phyloP scores from a whole-genome alignment of 441 rosid species.

The Pelargonium fulgidum region DNA sequence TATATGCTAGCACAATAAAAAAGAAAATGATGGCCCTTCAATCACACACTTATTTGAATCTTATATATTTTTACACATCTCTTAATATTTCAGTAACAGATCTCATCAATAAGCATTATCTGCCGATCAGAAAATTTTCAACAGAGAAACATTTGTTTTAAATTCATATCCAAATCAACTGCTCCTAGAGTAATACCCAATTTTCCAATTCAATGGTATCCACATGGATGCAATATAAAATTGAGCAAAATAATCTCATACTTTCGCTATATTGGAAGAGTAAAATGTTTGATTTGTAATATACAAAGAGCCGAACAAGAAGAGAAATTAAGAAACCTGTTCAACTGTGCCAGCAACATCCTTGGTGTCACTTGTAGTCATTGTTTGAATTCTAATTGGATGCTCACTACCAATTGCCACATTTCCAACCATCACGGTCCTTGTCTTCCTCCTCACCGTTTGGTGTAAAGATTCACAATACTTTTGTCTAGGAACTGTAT shows the following conservation, averaged over 20 bases:
- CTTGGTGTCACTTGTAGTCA: constrained; percentile 89
- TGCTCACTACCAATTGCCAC: constrained; percentile 88
- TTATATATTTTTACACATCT: background rate
- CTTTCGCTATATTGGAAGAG: background rate
- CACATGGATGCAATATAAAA: background rate
- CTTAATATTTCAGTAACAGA: no score
- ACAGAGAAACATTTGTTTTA: background rate
- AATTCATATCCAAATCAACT: background rate
- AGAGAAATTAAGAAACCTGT: constrained; percentile 42
- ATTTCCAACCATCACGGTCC: constrained; percentile 91
- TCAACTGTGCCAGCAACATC: constrained; percentile 85
- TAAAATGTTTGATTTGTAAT: background rate
- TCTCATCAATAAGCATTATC: no score
- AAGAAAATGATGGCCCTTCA: background rate
- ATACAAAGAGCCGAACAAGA: background rate
- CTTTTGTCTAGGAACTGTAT: constrained; percentile 84
- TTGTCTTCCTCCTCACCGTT: constrained; percentile 82
- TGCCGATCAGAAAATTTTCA: background rate
- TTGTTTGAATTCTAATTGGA: constrained; percentile 89
- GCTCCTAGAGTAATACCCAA: background rate
- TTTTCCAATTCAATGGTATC: background rate
- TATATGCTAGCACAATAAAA: constrained; percentile 7
- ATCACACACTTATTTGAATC: background rate
- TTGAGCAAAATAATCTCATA: background rate
- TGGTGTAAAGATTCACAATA: constrained; percentile 81